A percentile compares a stretch with the other conserved stretches of the same genome.
These are phyloP conservation scores for Gleditsia sinensis DNA, from an alignment of 306 rosid species.

Conservation along the genomic window DNA sequence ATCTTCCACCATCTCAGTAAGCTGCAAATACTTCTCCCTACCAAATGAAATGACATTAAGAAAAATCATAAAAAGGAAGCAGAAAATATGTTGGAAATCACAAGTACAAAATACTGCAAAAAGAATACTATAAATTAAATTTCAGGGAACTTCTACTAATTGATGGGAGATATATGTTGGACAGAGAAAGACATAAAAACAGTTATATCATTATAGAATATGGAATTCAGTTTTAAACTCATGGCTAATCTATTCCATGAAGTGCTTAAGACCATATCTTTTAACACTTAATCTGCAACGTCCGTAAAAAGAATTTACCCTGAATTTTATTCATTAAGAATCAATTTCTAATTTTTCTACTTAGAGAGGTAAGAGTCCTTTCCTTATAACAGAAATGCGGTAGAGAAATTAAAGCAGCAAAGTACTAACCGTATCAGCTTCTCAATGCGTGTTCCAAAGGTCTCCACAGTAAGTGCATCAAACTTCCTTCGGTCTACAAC, in stretches of 20 bases:
- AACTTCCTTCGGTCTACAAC: slow-evolving; percentile 84
- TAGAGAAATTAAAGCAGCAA: slow-evolving; percentile 29
- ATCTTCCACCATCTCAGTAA: slow-evolving; percentile 91
- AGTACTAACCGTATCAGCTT: slow-evolving; percentile 80
- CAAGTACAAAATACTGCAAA: slow-evolving; percentile 7
- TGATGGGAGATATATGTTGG: neutral
- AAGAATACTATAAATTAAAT: neutral
- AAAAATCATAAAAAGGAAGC: slow-evolving; percentile 13
- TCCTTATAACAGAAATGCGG: neutral
- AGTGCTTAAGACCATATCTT: neutral
- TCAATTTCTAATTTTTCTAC: slow-evolving; percentile 9
- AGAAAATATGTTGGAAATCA: slow-evolving; percentile 31
- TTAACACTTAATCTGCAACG: neutral
- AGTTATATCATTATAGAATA: slow-evolving; percentile 15
- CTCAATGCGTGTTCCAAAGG: slow-evolving; percentile 95
- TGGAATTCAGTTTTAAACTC: slow-evolving; percentile 6
- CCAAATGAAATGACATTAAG: slow-evolving; percentile 41
- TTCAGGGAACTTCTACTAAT: neutral
- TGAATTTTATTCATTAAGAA: slow-evolving; percentile 20
- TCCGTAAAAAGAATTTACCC: slow-evolving; percentile 16
- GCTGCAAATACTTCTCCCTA: slow-evolving; percentile 98
- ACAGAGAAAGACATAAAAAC: slow-evolving; percentile 3
- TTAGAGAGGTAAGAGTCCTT: neutral
- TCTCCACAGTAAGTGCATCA: slow-evolving; percentile 84
- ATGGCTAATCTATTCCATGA: neutral